These are phyloP conservation scores for Plectosphaerella sp. DNA, from an alignment of 2,329 filamentous ascomycete genomes.

Conservation along the genomic window DNA sequence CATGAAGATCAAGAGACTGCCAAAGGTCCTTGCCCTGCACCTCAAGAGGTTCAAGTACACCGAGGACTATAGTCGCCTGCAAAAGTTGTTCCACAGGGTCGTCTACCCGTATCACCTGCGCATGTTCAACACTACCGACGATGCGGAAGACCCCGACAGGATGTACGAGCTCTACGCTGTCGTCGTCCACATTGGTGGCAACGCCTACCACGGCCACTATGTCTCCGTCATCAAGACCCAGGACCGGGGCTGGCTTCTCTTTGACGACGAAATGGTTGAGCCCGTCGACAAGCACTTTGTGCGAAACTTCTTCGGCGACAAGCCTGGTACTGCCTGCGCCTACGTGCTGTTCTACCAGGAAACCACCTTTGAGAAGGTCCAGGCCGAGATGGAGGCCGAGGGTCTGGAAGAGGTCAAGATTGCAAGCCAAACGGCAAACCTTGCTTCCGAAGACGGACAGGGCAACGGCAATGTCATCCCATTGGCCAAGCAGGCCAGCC, in stretches of 20 bases:
- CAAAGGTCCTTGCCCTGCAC: conserved; percentile 86
- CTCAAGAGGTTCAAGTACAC: conserved; percentile 98
- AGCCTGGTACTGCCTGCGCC: conserved; percentile 83
- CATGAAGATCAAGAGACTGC: conserved; percentile 97
- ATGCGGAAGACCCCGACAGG: conserved; percentile 87
- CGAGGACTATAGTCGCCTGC: conserved; percentile 85
- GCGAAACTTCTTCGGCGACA: conserved; percentile 94
- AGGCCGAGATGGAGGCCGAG: conserved; percentile 80
- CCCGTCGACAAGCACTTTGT: conserved; percentile 96
- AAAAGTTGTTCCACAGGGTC: conserved; percentile 95
- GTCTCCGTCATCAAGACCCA: conserved; percentile 97
- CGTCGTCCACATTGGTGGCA: conserved; percentile 93
- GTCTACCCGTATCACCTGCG: conserved; percentile 96
- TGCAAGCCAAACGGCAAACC: conserved; percentile 51
- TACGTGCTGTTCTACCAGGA: conserved; percentile 99
- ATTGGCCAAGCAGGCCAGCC: conserved; percentile 46
- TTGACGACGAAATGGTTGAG: conserved; percentile 98
- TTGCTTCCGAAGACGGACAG: conserved; percentile 44
- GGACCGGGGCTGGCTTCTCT: conserved; percentile 91
- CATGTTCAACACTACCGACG: conserved; percentile 95
- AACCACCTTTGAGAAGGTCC: conserved; percentile 64
- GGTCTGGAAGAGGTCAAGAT: conserved; percentile 59
- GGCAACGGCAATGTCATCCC: conserved; percentile 34
- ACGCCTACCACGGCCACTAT: conserved; percentile 96
- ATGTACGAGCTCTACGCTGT: conserved; percentile 96